Evolutionary conservation across 805 yeast genomes (phyloP).

Genomic region (Candida ascalaphidarum): DNA sequence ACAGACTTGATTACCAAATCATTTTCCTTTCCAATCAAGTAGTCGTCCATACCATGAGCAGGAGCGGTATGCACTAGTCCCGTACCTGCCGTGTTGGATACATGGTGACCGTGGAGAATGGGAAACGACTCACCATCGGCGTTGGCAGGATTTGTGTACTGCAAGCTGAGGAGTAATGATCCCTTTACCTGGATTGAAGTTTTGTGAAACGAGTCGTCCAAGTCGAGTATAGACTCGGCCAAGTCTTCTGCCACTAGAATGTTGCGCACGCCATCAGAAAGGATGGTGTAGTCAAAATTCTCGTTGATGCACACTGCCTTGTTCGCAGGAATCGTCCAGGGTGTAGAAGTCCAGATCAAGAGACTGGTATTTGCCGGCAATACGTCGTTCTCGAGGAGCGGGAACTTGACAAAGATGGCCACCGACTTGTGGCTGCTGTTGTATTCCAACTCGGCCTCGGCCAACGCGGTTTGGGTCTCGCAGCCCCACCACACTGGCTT

Average conservation of each 20-base stretch:
- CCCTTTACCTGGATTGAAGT: too few relatives aligned
- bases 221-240: constrained; percentile 23
- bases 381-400: constrained; percentile 15
- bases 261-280: constrained; percentile 14
- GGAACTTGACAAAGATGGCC: constrained; percentile 65
- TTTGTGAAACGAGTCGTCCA: constrained; percentile 11
- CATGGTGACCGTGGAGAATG: constrained; percentile 73
- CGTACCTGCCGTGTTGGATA: constrained; percentile 75
- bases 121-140: constrained; percentile 35
- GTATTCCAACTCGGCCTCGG: constrained; percentile 94
- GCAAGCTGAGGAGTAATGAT: constrained; percentile 13
- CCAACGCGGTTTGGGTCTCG: constrained; percentile 87
- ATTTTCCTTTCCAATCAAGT: constrained; percentile 53
- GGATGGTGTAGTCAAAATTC: constrained; percentile 47
- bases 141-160: constrained; percentile 52
- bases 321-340: constrained; percentile 93
- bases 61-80: constrained; percentile 97
- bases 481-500: constrained; percentile 98
- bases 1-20: constrained; percentile 61
- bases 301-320: constrained; percentile 70
- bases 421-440: constrained; percentile 59
- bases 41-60: constrained; percentile 96
- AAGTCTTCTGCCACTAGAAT: constrained; percentile 53
- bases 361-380: constrained; percentile 9
- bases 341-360: constrained; percentile 95